Conservation (phyloP, 2,329 filamentous ascomycete species). For the Truncatella angustata region DNA sequence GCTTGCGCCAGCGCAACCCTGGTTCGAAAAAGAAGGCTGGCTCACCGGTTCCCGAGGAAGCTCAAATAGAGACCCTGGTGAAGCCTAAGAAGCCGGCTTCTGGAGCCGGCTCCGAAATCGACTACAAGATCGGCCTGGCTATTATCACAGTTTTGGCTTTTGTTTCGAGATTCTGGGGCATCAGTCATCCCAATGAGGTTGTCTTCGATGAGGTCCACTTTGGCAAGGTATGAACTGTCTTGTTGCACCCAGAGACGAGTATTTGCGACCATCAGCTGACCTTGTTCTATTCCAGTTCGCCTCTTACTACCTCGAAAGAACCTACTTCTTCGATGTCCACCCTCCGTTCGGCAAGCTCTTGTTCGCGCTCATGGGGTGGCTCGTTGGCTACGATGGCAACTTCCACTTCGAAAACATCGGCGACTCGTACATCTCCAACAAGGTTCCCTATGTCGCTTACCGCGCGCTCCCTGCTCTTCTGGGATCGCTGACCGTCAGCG, state of each 20-base stretch:
- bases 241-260: no score
- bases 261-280: no score
- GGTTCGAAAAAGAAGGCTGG: conserved; percentile 50
- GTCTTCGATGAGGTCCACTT: conserved; percentile 99
- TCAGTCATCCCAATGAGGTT: conserved; percentile 91
- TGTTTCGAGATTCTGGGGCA: conserved; percentile 91
- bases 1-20: conserved; percentile 58
- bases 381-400: conserved; percentile 93
- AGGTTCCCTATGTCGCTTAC: conserved; percentile 95
- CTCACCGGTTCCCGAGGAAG: conserved; percentile 36
- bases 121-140: conserved; percentile 76
- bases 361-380: conserved; percentile 95
- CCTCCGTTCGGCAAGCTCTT: conserved; percentile 97
- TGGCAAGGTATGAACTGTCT: conserved; percentile 72
- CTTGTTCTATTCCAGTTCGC: conserved; percentile 66
- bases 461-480: conserved; percentile 89
- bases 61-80: conserved; percentile 50
- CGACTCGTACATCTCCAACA: conserved; percentile 95
- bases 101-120: conserved; percentile 62
- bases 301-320: conserved; percentile 86
- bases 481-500: conserved; percentile 89
- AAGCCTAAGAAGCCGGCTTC: conserved; percentile 38
- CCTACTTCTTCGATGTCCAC: conserved; percentile 99
- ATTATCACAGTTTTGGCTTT: conserved; percentile 84
- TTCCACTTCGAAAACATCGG: conserved; percentile 99